A percentile compares a stretch with the other conserved stretches of the same genome.
These are phyloP conservation scores for Coriolopsis trogii DNA, from an alignment of 1,284 basidiomycete species.

Conservation along the genomic window DNA sequence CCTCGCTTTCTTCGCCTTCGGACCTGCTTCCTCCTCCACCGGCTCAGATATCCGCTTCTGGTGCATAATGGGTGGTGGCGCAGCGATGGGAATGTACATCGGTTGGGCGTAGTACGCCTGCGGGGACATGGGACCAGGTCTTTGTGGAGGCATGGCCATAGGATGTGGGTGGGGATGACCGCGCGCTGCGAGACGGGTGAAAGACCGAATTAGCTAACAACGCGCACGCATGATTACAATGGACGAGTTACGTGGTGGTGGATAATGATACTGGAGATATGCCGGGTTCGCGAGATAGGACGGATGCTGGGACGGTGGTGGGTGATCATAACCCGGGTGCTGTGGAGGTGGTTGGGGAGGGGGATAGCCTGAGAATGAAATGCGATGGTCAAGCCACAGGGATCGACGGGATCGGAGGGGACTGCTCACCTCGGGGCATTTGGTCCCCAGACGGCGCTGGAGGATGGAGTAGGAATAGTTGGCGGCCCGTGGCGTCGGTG, in stretches of 20 bases:
- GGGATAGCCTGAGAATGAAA: constrained; percentile 6
- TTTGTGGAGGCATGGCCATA: constrained; percentile 30
- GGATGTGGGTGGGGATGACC: constrained; percentile 37
- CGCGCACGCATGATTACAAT: constrained; percentile 39
- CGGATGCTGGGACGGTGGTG: constrained; percentile 20
- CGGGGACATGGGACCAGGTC: constrained; percentile 23
- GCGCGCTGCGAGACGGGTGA: constrained; percentile 58
- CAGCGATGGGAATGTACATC: constrained; percentile 26
- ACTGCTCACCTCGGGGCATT: constrained; percentile 29
- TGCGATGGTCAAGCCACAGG: no score
- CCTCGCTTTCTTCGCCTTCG: constrained; percentile 46
- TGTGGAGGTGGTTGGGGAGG: background rate
- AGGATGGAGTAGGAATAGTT: background rate
- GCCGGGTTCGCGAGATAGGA: constrained; percentile 29
- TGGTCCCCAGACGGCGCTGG: constrained; percentile 26
- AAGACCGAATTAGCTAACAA: constrained; percentile 53
- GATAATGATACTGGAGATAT: constrained; percentile 26
- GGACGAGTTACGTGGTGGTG: constrained; percentile 28
- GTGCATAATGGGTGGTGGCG: constrained; percentile 30
- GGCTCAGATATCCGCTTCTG: constrained; percentile 42
- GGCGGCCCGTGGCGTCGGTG: constrained; percentile 12
- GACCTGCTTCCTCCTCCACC: constrained; percentile 35
- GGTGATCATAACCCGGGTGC: constrained; percentile 14
- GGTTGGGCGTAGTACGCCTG: constrained; percentile 25
- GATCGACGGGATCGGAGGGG: background rate